Evolutionary conservation across 2,329 filamentous ascomycete genomes (phyloP).

Genomic region (Colletotrichum somersetense): DNA sequence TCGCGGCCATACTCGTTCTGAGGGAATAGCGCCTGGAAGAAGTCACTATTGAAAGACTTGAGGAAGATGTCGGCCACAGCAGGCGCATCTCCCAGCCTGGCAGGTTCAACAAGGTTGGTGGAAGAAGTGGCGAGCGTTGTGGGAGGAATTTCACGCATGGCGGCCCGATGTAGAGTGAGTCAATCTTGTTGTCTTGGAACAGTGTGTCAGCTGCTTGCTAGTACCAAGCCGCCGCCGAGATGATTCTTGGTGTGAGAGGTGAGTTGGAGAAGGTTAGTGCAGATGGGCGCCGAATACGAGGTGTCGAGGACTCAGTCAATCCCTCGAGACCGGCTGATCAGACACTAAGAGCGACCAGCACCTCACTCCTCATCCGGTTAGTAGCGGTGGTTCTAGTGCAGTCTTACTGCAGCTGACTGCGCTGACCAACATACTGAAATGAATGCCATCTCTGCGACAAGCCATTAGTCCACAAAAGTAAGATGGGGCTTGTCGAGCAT

Average conservation of each 20-base stretch:
- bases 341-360: background rate
- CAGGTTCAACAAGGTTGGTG: conserved; percentile 20
- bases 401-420: background rate
- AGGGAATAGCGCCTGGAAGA: conserved; percentile 36
- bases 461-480: background rate
- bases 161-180: background rate
- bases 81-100: conserved; percentile 28
- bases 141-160: background rate
- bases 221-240: background rate
- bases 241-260: conserved; percentile 6
- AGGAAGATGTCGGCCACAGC: conserved; percentile 37
- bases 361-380: background rate
- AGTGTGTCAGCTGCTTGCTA: background rate
- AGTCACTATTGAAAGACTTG: conserved; percentile 37
- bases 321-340: background rate
- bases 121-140: background rate
- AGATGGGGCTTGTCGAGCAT: too few species aligned
- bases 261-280: conserved; percentile 8
- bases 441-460: too few species aligned
- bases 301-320: background rate
- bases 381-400: background rate
- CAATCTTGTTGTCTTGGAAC: background rate
- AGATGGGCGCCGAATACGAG: background rate
- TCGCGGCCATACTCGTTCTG: conserved; percentile 34
- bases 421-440: background rate